A percentile compares a stretch with the other conserved stretches of the same genome.
phyloP scores from a whole-genome alignment of 2,329 filamentous ascomycete species.

The Colletotrichum sp. region DNA sequence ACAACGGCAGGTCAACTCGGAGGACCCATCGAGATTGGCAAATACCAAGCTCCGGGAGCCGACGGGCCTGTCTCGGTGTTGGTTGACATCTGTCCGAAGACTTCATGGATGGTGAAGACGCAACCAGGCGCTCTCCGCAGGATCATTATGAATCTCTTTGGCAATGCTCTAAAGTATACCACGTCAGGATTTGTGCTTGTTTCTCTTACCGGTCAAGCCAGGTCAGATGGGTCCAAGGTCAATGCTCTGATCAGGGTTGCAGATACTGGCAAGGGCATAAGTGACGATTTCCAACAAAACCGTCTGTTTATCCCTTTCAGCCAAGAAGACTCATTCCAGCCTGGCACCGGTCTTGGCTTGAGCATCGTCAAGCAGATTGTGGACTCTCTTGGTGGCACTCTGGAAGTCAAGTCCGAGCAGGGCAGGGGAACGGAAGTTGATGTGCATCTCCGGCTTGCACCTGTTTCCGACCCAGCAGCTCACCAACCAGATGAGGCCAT shows the following conservation, averaged over 20 bases:
- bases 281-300: conserved; percentile 63
- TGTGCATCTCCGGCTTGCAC: conserved; percentile 47
- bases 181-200: conserved; percentile 55
- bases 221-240: conserved; percentile 24
- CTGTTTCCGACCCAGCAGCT: conserved; percentile 9
- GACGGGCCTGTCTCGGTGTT: conserved; percentile 49
- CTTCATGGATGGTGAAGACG: conserved; percentile 56
- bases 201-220: conserved; percentile 29
- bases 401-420: conserved; percentile 59
- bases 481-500: conserved; percentile 23
- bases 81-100: conserved; percentile 52
- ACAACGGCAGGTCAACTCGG: background rate
- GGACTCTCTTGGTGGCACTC: conserved; percentile 61
- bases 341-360: conserved; percentile 66
- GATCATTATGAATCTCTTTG: conserved; percentile 67
- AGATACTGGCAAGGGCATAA: conserved; percentile 71
- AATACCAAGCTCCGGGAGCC: conserved; percentile 21
- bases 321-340: conserved; percentile 66
- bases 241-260: conserved; percentile 50
- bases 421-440: conserved; percentile 61
- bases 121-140: conserved; percentile 57
- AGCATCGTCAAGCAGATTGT: conserved; percentile 68
- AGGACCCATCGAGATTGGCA: background rate
- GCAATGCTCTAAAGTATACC: conserved; percentile 69
- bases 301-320: conserved; percentile 66